These are phyloP conservation scores for Tuber microsphaerosporum DNA, from an alignment of 495 filamentous ascomycete genomes.

Conservation along the genomic window DNA sequence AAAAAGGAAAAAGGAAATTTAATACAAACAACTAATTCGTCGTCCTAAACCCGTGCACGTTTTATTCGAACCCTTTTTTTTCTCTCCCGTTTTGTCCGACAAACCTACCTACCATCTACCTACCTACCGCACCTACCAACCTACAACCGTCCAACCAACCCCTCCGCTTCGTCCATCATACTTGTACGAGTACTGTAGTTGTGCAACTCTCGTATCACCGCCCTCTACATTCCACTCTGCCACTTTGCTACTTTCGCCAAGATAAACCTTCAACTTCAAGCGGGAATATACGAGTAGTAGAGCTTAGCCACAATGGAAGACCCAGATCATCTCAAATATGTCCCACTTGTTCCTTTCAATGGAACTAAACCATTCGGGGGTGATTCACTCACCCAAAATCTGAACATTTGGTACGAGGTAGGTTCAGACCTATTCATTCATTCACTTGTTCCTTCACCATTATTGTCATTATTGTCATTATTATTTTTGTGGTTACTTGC, in stretches of 20 bases:
- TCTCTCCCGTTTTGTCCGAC: slow-evolving; percentile 11
- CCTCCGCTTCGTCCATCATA: background rate
- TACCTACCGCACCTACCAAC: slow-evolving; percentile 3
- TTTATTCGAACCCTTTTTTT: slow-evolving; percentile 9
- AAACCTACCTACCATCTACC: background rate
- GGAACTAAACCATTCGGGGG: slow-evolving; percentile 61
- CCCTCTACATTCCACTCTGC: background rate
- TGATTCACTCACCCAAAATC: slow-evolving; percentile 62
- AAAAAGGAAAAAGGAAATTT: background rate
- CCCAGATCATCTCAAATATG: slow-evolving; percentile 49
- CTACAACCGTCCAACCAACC: slow-evolving; percentile 13
- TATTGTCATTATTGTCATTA: background rate
- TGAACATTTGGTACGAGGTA: slow-evolving; percentile 80
- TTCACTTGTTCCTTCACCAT: background rate
- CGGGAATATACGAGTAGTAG: background rate
- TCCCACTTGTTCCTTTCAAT: slow-evolving; percentile 55
- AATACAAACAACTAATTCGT: background rate
- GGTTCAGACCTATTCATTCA: slow-evolving; percentile 26
- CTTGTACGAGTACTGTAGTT: background rate
- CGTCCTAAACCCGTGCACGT: slow-evolving; percentile 3
- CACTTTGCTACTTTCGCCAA: background rate
- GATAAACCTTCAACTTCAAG: background rate
- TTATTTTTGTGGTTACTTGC: background rate
- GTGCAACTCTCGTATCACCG: background rate
- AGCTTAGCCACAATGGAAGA: slow-evolving; percentile 13